phyloP scores from a whole-genome alignment of 108 stramenopile species.

The Fragilaria crotonensis region DNA sequence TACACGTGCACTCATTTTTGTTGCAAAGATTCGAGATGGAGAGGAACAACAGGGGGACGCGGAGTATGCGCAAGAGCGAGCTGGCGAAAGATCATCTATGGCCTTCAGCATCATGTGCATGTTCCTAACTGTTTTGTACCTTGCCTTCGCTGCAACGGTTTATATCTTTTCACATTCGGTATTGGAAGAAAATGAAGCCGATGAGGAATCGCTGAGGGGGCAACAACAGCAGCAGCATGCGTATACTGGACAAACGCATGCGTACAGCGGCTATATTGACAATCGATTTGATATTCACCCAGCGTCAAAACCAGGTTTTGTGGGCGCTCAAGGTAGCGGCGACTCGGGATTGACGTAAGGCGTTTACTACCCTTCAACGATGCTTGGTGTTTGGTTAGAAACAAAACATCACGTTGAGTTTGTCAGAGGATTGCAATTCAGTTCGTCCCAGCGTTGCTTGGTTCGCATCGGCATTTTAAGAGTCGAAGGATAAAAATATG shows the following conservation, averaged over 20 bases:
- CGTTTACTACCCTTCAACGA: too few species aligned
- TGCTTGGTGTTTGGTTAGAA: too few species aligned
- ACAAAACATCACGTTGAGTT: too few species aligned
- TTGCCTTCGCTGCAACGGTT: constrained; percentile 57
- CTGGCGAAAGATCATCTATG: constrained; percentile 40
- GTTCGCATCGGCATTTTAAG: too few species aligned
- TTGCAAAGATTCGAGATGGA: constrained; percentile 27
- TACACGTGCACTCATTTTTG: too few species aligned
- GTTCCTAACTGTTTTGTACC: constrained; percentile 75
- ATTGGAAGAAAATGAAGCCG: constrained; percentile 62
- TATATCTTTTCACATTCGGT: constrained; percentile 41
- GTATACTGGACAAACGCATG: not conserved
- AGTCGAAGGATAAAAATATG: too few species aligned
- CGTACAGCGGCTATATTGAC: not conserved
- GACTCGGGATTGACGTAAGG: not conserved
- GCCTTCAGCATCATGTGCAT: constrained; percentile 78
- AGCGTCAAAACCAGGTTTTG: not conserved
- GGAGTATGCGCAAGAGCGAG: not conserved
- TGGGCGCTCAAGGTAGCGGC: not conserved
- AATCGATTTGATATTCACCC: not conserved
- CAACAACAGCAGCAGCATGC: not conserved
- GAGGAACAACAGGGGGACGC: constrained; percentile 28
- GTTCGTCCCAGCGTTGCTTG: too few species aligned
- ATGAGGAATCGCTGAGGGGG: constrained; percentile 11
- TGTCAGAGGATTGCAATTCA: too few species aligned